phyloP scores from a whole-genome alignment of 495 filamentous ascomycete genomes.

The Apodospora peruviana region DNA sequence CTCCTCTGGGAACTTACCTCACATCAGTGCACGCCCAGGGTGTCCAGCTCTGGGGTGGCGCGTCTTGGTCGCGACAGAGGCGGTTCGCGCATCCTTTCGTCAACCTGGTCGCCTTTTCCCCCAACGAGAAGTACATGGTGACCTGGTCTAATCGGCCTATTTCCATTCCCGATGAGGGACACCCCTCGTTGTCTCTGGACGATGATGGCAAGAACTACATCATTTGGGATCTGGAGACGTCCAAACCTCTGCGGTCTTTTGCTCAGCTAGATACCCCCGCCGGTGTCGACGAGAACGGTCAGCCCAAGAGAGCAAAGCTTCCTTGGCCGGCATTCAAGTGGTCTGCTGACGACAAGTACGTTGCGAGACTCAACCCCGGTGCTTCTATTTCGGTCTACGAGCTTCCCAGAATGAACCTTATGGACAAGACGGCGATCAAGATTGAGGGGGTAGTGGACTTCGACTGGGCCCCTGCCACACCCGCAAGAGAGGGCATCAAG shows the following conservation, averaged over 20 bases:
- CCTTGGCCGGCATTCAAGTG: constrained; percentile 99
- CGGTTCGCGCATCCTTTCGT: constrained; percentile 93
- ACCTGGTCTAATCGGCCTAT: constrained; percentile 95
- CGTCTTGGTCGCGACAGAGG: constrained; percentile 81
- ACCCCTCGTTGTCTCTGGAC: constrained; percentile 74
- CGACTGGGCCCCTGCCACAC: constrained; percentile 86
- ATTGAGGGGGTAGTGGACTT: constrained; percentile 96
- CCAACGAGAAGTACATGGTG: constrained; percentile 84
- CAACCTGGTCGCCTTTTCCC: constrained; percentile 93
- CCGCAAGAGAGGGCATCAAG: constrained; percentile 73
- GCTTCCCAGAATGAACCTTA: constrained; percentile 80
- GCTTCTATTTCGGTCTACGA: constrained; percentile 93
- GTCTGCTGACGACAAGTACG: constrained; percentile 95
- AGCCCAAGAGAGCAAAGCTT: constrained; percentile 77
- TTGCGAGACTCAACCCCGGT: constrained; percentile 82
- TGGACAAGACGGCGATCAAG: constrained; percentile 86
- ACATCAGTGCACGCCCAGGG: constrained; percentile 92
- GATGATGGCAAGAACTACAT: constrained; percentile 99
- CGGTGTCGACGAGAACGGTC: constrained; percentile 33
- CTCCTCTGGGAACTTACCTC: constrained; percentile 86
- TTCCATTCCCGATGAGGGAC: constrained; percentile 76
- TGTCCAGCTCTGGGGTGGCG: constrained; percentile 93
- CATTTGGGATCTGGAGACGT: constrained; percentile 92
- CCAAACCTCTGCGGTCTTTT: constrained; percentile 87
- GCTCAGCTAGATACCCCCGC: constrained; percentile 75